A percentile compares a stretch with the other conserved stretches of the same genome.
phyloP scores from a whole-genome alignment of 345 rosid genomes.

The Bruguiera sexangula region DNA sequence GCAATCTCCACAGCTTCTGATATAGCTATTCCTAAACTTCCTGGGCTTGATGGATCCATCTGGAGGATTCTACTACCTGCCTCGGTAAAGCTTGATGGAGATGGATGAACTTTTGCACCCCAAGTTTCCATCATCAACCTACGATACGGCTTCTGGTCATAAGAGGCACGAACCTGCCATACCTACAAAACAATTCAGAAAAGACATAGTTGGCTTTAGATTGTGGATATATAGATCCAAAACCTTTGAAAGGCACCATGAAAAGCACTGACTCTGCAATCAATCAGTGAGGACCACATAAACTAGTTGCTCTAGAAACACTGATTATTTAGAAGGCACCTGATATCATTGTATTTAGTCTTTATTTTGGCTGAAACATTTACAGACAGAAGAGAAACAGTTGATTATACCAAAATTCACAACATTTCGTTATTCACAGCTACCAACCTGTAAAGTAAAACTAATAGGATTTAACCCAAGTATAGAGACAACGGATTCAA shows the following conservation, averaged over 20 bases:
- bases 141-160: slow-evolving; percentile 89
- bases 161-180: slow-evolving; percentile 97
- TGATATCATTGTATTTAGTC: neutral
- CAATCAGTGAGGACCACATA: neutral
- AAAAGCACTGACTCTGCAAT: neutral
- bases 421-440: neutral
- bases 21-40: slow-evolving; percentile 94
- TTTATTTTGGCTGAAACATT: neutral
- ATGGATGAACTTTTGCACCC: slow-evolving; percentile 94
- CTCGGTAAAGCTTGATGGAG: slow-evolving; percentile 69
- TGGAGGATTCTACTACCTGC: slow-evolving; percentile 70
- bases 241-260: neutral
- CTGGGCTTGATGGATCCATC: slow-evolving; percentile 63
- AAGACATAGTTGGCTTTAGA: neutral
- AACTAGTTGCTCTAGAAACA: neutral
- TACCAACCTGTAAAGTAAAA: neutral
- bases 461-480: neutral
- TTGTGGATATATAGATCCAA: neutral
- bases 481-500: neutral
- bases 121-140: slow-evolving; percentile 97
- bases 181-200: slow-evolving; percentile 41
- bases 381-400: neutral
- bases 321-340: neutral
- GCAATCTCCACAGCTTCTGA: slow-evolving; percentile 98
- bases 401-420: too few relatives aligned